Conservation (phyloP, 179 eudicot species). For the Monotropa hypopitys region DNA sequence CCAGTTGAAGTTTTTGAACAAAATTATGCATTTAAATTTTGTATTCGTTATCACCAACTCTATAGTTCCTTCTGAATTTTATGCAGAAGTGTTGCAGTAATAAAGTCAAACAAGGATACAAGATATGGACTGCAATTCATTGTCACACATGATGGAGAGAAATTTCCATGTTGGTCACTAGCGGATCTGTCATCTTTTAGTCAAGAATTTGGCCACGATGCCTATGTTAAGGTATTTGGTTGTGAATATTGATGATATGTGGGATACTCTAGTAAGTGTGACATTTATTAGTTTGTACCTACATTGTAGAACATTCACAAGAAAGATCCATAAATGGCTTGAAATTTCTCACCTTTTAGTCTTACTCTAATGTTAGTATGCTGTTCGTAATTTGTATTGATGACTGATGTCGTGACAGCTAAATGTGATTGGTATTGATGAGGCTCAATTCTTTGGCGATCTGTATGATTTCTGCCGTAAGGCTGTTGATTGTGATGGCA, state of each 20-base stretch:
- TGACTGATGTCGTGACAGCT: conserved; percentile 30
- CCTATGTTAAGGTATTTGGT: conserved; percentile 53
- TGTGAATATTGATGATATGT: background rate
- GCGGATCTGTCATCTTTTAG: conserved; percentile 55
- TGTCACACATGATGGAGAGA: conserved; percentile 84
- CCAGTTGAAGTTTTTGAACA: background rate
- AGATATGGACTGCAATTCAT: conserved; percentile 73
- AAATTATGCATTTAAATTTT: background rate
- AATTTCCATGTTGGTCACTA: conserved; percentile 78
- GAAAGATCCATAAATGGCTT: background rate
- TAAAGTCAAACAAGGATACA: conserved; percentile 79
- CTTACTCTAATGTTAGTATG: background rate
- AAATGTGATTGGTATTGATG: conserved; percentile 92
- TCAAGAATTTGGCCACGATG: conserved; percentile 52
- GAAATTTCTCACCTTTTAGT: background rate
- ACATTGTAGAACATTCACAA: background rate
- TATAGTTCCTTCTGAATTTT: background rate
- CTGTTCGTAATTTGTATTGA: background rate
- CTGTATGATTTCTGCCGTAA: conserved; percentile 70
- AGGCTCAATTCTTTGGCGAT: conserved; percentile 89
- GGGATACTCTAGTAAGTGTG: background rate
- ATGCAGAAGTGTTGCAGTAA: conserved; percentile 71
- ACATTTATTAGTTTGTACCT: background rate
- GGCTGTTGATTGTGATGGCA: conserved; percentile 84
- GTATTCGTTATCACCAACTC: background rate